These are phyloP conservation scores for Olyra latifolia DNA, from an alignment of 176 grass and related monocot species.

Conservation along the genomic window DNA sequence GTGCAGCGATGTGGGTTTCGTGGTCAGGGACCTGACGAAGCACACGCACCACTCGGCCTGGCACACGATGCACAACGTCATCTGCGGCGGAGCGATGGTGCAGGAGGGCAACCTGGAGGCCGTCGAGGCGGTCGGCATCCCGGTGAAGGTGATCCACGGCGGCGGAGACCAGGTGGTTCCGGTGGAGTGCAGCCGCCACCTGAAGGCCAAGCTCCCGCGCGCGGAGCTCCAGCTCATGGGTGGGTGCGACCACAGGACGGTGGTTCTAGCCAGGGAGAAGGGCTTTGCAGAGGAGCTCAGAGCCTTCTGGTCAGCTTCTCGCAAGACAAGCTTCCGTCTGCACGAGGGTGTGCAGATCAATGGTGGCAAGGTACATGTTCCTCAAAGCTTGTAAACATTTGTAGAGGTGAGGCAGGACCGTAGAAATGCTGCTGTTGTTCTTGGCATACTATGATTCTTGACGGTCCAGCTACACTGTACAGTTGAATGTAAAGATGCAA, in stretches of 20 bases:
- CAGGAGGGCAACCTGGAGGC: constrained; percentile 62
- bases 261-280: constrained; percentile 51
- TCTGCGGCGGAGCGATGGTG: constrained; percentile 57
- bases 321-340: background rate
- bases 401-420: background rate
- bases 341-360: background rate
- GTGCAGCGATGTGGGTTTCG: constrained; percentile 45
- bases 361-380: background rate
- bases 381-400: background rate
- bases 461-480: background rate
- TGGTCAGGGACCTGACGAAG: constrained; percentile 56
- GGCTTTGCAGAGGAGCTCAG: constrained; percentile 46
- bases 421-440: background rate
- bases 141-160: constrained; percentile 67
- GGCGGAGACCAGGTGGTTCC: constrained; percentile 65
- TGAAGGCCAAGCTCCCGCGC: constrained; percentile 50
- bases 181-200: constrained; percentile 51
- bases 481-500: background rate
- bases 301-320: constrained; percentile 46
- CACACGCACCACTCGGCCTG: constrained; percentile 96
- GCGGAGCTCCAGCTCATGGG: constrained; percentile 44
- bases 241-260: constrained; percentile 55
- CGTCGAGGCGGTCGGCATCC: constrained; percentile 46
- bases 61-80: constrained; percentile 97
- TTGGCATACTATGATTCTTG: background rate